phyloP scores from a whole-genome alignment of 345 rosid genomes.

The Pistacia integerrima region DNA sequence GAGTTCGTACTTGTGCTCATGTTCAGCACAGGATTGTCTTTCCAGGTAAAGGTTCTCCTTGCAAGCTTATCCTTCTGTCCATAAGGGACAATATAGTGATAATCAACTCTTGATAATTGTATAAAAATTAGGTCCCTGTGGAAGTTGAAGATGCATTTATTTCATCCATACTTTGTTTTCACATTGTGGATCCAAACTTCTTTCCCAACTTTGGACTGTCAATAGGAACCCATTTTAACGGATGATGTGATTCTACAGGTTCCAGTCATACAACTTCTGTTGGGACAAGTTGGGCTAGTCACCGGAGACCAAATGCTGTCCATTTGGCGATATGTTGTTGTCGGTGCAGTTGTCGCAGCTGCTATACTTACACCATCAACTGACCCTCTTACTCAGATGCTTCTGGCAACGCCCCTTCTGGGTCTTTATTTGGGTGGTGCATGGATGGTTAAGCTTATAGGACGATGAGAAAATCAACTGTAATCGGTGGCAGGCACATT shows the following conservation, averaged over 20 bases:
- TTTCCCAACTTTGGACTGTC: not conserved
- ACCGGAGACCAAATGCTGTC: slow-evolving; percentile 95
- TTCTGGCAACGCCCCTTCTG: slow-evolving; percentile 83
- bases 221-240: not conserved
- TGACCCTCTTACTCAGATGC: slow-evolving; percentile 95
- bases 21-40: slow-evolving; percentile 98
- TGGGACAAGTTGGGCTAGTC: slow-evolving; percentile 90
- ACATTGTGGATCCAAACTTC: not conserved
- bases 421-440: slow-evolving; percentile 97
- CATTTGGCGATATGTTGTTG: slow-evolving; percentile 94
- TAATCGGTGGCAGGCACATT: not conserved
- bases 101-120: not conserved
- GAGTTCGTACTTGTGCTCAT: slow-evolving; percentile 95
- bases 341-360: slow-evolving; percentile 90
- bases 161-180: not conserved
- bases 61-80: not conserved
- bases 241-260: slow-evolving; percentile 48
- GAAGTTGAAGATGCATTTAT: not conserved
- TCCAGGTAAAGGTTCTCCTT: slow-evolving; percentile 64
- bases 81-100: not conserved
- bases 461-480: slow-evolving; percentile 46
- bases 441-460: slow-evolving; percentile 83
- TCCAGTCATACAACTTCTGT: slow-evolving; percentile 91
- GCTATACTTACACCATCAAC: slow-evolving; percentile 96
- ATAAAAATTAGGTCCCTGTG: not conserved